Conservation (phyloP, 2,329 filamentous ascomycete species). For the Diplocarpon rosae region DNA sequence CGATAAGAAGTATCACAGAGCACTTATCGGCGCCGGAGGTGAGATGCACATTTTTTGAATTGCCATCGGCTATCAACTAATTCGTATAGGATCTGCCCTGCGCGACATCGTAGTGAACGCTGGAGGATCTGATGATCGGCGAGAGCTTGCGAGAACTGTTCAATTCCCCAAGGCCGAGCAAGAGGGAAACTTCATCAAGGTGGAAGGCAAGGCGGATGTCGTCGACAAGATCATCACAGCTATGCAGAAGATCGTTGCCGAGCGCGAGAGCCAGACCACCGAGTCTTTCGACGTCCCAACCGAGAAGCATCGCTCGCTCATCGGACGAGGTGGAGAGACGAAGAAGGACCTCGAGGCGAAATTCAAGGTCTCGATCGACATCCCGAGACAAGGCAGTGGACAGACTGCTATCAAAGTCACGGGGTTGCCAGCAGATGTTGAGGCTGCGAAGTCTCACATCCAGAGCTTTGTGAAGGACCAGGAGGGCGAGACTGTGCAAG, state of each 20-base stretch:
- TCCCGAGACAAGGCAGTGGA: slow-evolving; percentile 78
- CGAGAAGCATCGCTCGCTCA: slow-evolving; percentile 82
- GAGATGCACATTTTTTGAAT: slow-evolving; percentile 30
- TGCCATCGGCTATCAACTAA: slow-evolving; percentile 7
- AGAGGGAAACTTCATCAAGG: slow-evolving; percentile 70
- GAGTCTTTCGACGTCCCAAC: slow-evolving; percentile 72
- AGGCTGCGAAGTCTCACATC: slow-evolving; percentile 81
- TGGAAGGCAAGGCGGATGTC: slow-evolving; percentile 74
- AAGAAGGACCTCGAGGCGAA: slow-evolving; percentile 77
- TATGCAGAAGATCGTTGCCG: slow-evolving; percentile 71
- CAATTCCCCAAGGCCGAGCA: slow-evolving; percentile 88
- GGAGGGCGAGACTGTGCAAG: slow-evolving; percentile 74
- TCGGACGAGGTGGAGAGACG: slow-evolving; percentile 82
- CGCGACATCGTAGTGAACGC: slow-evolving; percentile 78
- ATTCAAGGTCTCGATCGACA: slow-evolving; percentile 78
- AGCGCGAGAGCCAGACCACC: slow-evolving; percentile 73
- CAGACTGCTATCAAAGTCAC: slow-evolving; percentile 79
- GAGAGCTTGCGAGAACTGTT: slow-evolving; percentile 76
- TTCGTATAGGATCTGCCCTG: slow-evolving; percentile 61
- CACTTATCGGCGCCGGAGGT: slow-evolving; percentile 83
- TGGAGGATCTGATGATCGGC: slow-evolving; percentile 78
- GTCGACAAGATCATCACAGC: slow-evolving; percentile 81
- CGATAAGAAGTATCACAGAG: slow-evolving; percentile 88
- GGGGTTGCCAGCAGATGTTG: slow-evolving; percentile 67
- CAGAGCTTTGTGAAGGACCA: slow-evolving; percentile 68